Evolutionary conservation across 2,329 filamentous ascomycete species (phyloP), one percentile per base, ranked within the genome.

Genomic region (Lachnellula subtilissima): DNA sequence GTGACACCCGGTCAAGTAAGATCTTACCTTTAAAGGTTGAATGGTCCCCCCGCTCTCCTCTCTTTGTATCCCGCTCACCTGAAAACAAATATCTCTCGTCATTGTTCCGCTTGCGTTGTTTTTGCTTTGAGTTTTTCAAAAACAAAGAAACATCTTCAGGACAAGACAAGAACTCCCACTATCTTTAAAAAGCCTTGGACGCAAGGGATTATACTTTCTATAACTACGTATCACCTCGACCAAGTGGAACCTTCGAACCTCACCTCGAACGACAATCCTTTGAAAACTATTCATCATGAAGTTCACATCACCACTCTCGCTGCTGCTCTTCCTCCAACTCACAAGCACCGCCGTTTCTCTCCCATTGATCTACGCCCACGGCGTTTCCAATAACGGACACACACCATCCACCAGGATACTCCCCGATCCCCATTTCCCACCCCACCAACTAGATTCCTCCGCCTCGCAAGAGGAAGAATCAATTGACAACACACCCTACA

Each of bases 401-500:
- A 57, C 64, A 11, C 58, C 59, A 11, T 52, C 59, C 9, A 62
- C 61, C 1, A 56, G 48, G 19, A 32, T 32, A 32, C 48, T 60
- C 42, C 50, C 46, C 6, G 55, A 63, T 22, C 65, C 65, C 2
- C 62, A 67, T 51, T 67, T 67, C 45, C 64, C 66, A 19, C 32
- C 54, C 1, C 64, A 67, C 40, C 64, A 67, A 57, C 40, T 62
- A 28, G 40, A 45, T 12, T 48, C 57, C 2, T 32, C 60, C 6
- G 17, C 45, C 55, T 25, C 52, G 50, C 15, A 40, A 53, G 28
- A 17, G 19, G 60, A 62, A n/a, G 49, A 57, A 5, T 15, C 50
- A 15, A 60, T 67, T 53, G 58, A 67, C 52, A 69, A 69, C 57
- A 52, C 52, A 2, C 64, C 68, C 4, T 35, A 63, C 12, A 61